Percentiles rank a stretch among this genome's conserved stretches.
phyloP scores from a whole-genome alignment of 768 basidiomycete genomes.

The Austroboletus festivus region DNA sequence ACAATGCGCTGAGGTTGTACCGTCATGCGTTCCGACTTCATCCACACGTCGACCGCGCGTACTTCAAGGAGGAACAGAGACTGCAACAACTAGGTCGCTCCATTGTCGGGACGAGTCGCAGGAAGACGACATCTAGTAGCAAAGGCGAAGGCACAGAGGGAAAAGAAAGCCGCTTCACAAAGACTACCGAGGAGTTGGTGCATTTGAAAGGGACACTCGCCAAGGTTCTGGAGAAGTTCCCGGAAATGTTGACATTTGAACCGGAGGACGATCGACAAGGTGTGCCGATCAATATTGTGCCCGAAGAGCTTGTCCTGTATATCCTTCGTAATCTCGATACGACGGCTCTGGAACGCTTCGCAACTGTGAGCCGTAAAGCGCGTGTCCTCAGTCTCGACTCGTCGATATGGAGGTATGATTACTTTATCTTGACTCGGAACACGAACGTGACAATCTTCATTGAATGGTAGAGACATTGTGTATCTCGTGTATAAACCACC shows the following conservation, averaged over 20 bases:
- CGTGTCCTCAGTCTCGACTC: conserved; percentile 68
- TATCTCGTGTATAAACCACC: conserved; percentile 67
- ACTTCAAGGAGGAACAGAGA: conserved; percentile 52
- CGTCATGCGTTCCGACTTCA: conserved; percentile 78
- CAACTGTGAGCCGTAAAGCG: conserved; percentile 66
- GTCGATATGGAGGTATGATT: conserved; percentile 80
- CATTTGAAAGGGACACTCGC: conserved; percentile 42
- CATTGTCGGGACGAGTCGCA: conserved; percentile 46
- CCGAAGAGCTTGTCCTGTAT: conserved; percentile 71
- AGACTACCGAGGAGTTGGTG: conserved; percentile 39
- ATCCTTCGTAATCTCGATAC: conserved; percentile 68
- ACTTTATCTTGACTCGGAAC: too few species aligned
- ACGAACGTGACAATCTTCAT: conserved; percentile 6
- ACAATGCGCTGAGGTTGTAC: conserved; percentile 74
- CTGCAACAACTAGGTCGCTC: conserved; percentile 12
- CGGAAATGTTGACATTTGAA: conserved; percentile 51
- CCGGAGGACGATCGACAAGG: conserved; percentile 66
- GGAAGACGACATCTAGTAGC: conserved; percentile 78
- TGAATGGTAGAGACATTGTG: conserved; percentile 60
- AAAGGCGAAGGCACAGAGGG: conserved; percentile 55
- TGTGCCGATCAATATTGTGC: conserved; percentile 55
- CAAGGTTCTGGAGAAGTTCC: conserved; percentile 47
- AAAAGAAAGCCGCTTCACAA: conserved; percentile 72
- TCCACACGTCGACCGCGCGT: conserved; percentile 70
- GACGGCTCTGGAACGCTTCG: conserved; percentile 75